phyloP scores from a whole-genome alignment of 163 green algal species.

The Scenedesmus sp. region DNA sequence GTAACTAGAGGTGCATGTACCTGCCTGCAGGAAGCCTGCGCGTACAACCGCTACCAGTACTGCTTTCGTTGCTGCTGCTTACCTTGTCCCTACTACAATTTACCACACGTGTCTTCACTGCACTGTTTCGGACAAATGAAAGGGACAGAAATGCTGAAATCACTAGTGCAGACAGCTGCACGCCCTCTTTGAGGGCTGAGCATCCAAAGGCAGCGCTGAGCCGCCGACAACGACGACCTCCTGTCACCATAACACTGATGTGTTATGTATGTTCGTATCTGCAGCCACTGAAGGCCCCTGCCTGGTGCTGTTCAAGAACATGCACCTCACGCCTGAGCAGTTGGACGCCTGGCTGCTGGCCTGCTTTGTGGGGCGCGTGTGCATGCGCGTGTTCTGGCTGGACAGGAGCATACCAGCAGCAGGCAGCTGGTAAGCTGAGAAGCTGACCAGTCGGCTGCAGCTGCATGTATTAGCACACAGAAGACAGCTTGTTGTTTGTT shows the following conservation, averaged over 20 bases:
- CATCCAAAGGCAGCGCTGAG: background rate
- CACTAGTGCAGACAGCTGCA: too few relatives aligned
- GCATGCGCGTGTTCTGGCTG: slow-evolving; percentile 42
- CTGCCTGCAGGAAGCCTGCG: background rate
- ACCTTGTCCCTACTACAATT: background rate
- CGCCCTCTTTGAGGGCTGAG: too few relatives aligned
- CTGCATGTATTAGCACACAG: too few relatives aligned
- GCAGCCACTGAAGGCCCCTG: slow-evolving; percentile 12
- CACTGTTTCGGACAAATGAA: too few relatives aligned
- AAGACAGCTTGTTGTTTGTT: background rate
- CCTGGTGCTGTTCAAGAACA: slow-evolving; percentile 31
- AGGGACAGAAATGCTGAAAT: too few relatives aligned
- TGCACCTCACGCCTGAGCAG: background rate
- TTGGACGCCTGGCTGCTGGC: slow-evolving; percentile 20
- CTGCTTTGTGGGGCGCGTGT: slow-evolving; percentile 36
- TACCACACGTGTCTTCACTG: too few relatives aligned
- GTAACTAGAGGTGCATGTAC: too few relatives aligned
- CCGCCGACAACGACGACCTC: too few relatives aligned
- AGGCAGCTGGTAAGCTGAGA: background rate
- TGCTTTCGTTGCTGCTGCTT: background rate
- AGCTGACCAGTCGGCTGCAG: too few relatives aligned
- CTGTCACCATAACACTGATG: background rate
- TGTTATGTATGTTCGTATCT: background rate
- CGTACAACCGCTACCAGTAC: background rate
- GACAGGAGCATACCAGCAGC: background rate